Evolutionary conservation across 1,284 basidiomycete genomes (phyloP).

Genomic region (Pholiota adiposa): DNA sequence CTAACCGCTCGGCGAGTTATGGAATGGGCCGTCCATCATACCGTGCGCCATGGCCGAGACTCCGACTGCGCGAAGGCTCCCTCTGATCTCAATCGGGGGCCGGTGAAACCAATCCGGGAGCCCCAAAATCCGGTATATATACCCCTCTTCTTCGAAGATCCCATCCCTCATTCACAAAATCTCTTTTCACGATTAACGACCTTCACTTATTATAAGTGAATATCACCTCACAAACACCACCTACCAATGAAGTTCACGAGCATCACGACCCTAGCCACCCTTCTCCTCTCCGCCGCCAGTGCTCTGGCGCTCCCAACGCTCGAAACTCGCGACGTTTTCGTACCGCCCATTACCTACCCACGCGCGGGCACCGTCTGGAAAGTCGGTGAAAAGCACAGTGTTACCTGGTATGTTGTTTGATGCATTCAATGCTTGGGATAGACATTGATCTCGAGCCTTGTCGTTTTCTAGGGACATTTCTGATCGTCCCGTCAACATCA

Average conservation of each 20-base stretch:
- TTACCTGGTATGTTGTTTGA: conserved; percentile 41
- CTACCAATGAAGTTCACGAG: conserved; percentile 24
- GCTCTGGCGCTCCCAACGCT: conserved; percentile 19
- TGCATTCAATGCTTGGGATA: neutral
- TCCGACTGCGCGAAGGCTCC: neutral
- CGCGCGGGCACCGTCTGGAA: conserved; percentile 34
- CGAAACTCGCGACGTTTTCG: conserved; percentile 39
- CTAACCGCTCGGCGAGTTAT: neutral
- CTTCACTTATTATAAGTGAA: neutral
- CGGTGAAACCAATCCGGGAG: neutral
- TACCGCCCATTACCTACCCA: conserved; percentile 38
- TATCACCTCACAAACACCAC: neutral
- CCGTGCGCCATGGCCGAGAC: neutral
- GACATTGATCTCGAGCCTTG: neutral
- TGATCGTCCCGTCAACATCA: conserved; percentile 33
- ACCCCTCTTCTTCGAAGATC: neutral
- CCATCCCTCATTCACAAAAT: neutral
- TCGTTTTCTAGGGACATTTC: conserved; percentile 36
- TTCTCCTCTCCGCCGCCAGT: conserved; percentile 16
- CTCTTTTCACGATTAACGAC: conserved; percentile 1
- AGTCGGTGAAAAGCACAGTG: conserved; percentile 31
- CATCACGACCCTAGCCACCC: conserved; percentile 16
- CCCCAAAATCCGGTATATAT: neutral
- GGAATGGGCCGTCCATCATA: neutral
- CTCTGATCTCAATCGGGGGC: neutral